These are phyloP conservation scores for Beauveria medogensis DNA, from an alignment of 2,329 filamentous ascomycete species.

Conservation along the genomic window DNA sequence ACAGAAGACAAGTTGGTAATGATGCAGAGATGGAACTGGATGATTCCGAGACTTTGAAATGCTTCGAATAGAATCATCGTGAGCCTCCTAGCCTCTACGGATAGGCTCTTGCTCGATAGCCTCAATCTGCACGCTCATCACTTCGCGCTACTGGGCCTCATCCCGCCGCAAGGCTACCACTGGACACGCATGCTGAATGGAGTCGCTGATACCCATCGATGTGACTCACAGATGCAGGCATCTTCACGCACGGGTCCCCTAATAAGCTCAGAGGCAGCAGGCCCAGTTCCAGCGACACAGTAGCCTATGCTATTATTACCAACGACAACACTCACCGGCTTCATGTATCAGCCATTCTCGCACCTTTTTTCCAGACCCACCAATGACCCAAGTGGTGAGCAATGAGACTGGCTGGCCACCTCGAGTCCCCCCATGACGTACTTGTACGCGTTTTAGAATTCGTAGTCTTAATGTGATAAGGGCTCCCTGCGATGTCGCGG, in stretches of 20 bases:
- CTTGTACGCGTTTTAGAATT: no score
- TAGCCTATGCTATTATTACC: background rate
- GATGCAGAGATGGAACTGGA: no score
- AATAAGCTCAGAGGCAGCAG: background rate
- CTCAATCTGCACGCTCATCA: background rate
- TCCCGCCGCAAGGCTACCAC: constrained; percentile 1
- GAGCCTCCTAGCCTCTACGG: no score
- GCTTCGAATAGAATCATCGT: no score
- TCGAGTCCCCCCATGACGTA: no score
- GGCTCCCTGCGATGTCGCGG: no score
- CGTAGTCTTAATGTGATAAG: no score
- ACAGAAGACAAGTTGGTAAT: no score
- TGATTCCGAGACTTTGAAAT: no score
- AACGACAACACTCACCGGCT: background rate
- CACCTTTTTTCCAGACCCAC: no score
- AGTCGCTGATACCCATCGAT: background rate
- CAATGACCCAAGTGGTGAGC: no score
- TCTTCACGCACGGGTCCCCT: background rate
- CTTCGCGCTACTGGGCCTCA: background rate
- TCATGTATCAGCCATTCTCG: constrained; percentile 1
- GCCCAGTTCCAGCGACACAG: background rate
- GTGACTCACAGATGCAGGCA: constrained; percentile 3
- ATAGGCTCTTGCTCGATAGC: background rate
- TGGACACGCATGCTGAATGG: background rate
- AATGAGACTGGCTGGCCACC: no score